Percentiles rank a stretch among this genome's conserved stretches.
phyloP scores from a whole-genome alignment of 2,329 filamentous ascomycete genomes.

The Aspergillus sp. region DNA sequence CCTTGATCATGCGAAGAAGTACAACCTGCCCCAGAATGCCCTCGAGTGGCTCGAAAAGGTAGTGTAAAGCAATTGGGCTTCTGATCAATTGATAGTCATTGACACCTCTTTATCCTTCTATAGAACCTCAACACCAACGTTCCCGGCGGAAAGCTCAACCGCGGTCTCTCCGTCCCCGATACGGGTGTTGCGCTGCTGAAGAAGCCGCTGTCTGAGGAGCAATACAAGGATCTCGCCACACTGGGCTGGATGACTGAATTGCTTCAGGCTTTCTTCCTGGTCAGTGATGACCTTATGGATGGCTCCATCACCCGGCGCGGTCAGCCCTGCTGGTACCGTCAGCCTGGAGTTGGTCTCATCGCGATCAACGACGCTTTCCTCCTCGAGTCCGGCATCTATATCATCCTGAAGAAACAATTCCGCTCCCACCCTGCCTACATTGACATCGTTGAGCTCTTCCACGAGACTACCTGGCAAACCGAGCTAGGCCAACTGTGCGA shows the following conservation, averaged over 20 bases:
- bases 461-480: slow-evolving; percentile 90
- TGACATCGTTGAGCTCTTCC: slow-evolving; percentile 93
- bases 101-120: background rate
- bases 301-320: slow-evolving; percentile 90
- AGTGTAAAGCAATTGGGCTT: slow-evolving; percentile 19
- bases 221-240: slow-evolving; percentile 86
- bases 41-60: slow-evolving; percentile 87
- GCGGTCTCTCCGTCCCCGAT: slow-evolving; percentile 96
- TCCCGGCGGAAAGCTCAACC: slow-evolving; percentile 95
- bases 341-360: slow-evolving; percentile 86
- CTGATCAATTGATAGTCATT: background rate
- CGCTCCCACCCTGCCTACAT: slow-evolving; percentile 83
- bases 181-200: slow-evolving; percentile 79
- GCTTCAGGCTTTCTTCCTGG: slow-evolving; percentile 97
- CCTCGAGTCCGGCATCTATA: slow-evolving; percentile 89
- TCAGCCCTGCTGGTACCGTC: slow-evolving; percentile 94
- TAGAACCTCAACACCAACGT: slow-evolving; percentile 74
- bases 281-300: slow-evolving; percentile 99
- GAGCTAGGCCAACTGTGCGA: slow-evolving; percentile 95
- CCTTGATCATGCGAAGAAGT: slow-evolving; percentile 75
- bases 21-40: slow-evolving; percentile 80
- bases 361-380: slow-evolving; percentile 99
- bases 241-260: slow-evolving; percentile 98
- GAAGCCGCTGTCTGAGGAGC: slow-evolving; percentile 71
- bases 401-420: slow-evolving; percentile 93